These are phyloP conservation scores for Melastoma malabathricum DNA, from an alignment of 345 rosid genomes.

Conservation along the genomic window DNA sequence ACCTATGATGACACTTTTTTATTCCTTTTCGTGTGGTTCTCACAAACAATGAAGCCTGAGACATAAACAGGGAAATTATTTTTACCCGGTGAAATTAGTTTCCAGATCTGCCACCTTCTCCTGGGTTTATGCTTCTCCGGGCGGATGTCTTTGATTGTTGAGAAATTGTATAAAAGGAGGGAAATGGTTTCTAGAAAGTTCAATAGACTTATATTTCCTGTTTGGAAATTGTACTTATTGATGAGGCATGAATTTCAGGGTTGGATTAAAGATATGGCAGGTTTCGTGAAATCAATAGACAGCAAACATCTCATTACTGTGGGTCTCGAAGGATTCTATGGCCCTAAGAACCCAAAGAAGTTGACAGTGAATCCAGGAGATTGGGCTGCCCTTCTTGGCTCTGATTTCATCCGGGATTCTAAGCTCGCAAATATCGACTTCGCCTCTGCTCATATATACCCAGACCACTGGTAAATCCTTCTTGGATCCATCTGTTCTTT, in stretches of 20 bases:
- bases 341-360: slow-evolving; percentile 70
- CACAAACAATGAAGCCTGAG: neutral
- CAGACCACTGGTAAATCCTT: slow-evolving; percentile 72
- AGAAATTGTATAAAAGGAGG: no score
- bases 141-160: no score
- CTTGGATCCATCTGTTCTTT: slow-evolving; percentile 1
- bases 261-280: slow-evolving; percentile 84
- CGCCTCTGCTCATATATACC: slow-evolving; percentile 86
- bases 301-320: slow-evolving; percentile 73
- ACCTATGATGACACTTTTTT: neutral
- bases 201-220: neutral
- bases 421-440: slow-evolving; percentile 47
- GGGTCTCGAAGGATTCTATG: slow-evolving; percentile 94
- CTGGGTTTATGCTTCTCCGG: no score
- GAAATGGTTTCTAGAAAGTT: neutral
- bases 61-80: neutral
- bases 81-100: no score
- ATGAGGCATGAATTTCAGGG: slow-evolving; percentile 29
- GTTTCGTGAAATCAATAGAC: slow-evolving; percentile 74
- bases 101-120: no score
- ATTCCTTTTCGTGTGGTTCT: neutral
- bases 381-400: slow-evolving; percentile 78
- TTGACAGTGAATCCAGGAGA: slow-evolving; percentile 57
- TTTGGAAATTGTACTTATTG: neutral
- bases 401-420: slow-evolving; percentile 79